Conservation (phyloP, 225 moss, liverwort and hornwort species). For the Pseudoscleropodium purum region DNA sequence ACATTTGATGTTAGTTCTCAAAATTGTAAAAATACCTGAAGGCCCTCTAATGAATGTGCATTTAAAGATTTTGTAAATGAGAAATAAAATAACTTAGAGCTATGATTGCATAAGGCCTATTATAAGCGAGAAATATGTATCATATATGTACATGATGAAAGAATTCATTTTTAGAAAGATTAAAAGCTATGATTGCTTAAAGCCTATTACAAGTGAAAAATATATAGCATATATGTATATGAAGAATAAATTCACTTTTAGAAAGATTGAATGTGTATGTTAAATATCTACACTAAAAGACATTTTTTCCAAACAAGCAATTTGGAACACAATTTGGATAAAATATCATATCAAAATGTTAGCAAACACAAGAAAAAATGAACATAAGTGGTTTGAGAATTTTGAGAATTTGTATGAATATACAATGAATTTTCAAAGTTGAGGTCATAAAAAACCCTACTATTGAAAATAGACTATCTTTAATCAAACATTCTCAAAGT, state of each 20-base stretch:
- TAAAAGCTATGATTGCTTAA: background rate
- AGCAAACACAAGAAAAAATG: background rate
- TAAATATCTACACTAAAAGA: too few species aligned
- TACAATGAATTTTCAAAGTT: background rate
- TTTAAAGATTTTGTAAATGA: background rate
- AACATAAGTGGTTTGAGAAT: background rate
- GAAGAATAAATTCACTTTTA: background rate
- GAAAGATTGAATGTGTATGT: background rate
- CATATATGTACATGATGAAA: background rate
- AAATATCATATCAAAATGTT: background rate
- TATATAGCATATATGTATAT: background rate
- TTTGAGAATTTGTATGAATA: background rate
- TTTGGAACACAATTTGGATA: background rate
- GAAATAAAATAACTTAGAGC: background rate
- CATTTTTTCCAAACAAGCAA: too few species aligned
- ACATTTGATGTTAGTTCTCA: background rate
- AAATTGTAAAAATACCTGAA: too few species aligned
- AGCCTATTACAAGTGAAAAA: background rate
- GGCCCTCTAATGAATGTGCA: rapidly evolving
- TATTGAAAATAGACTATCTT: background rate
- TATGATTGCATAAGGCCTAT: background rate
- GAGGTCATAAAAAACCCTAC: background rate
- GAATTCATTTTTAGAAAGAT: background rate
- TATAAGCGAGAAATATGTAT: background rate
- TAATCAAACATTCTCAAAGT: too few species aligned